These are phyloP conservation scores for Sanghuangporus weigelae DNA, from an alignment of 1,284 basidiomycete genomes.

Conservation along the genomic window DNA sequence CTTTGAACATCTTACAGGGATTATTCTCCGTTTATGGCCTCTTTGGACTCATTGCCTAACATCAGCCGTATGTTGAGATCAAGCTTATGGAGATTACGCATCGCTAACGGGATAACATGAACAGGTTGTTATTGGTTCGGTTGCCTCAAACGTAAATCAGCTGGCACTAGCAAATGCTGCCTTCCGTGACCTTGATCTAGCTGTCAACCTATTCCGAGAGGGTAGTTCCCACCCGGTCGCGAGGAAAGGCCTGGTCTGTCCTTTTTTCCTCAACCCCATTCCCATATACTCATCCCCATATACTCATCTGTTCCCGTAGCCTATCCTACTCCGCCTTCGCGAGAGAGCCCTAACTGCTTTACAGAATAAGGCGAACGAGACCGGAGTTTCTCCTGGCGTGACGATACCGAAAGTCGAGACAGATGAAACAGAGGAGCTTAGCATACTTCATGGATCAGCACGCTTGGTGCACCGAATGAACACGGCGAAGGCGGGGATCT, in stretches of 20 bases:
- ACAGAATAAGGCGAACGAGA: not conserved
- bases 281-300: not conserved
- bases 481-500: not conserved
- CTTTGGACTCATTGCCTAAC: conserved; percentile 37
- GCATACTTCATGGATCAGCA: not conserved
- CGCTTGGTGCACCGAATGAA: not conserved
- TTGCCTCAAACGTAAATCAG: conserved; percentile 20
- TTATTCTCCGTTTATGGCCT: conserved; percentile 30
- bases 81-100: conserved; percentile 1
- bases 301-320: not conserved
- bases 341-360: conserved; percentile 1
- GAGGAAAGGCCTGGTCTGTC: conserved; percentile 6
- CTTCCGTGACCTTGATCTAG: conserved; percentile 26
- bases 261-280: not conserved
- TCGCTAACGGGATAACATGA: not conserved
- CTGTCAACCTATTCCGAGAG: conserved; percentile 25
- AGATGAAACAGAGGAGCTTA: conserved; percentile 1
- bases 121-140: conserved; percentile 20
- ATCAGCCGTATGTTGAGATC: conserved; percentile 29
- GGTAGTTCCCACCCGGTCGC: conserved; percentile 18
- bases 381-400: not conserved
- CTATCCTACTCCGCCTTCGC: conserved; percentile 8
- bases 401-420: not conserved
- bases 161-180: conserved; percentile 26
- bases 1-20: not conserved